Evolutionary conservation across 345 rosid species (phyloP).

Genomic region (Euphorbia lathyris): DNA sequence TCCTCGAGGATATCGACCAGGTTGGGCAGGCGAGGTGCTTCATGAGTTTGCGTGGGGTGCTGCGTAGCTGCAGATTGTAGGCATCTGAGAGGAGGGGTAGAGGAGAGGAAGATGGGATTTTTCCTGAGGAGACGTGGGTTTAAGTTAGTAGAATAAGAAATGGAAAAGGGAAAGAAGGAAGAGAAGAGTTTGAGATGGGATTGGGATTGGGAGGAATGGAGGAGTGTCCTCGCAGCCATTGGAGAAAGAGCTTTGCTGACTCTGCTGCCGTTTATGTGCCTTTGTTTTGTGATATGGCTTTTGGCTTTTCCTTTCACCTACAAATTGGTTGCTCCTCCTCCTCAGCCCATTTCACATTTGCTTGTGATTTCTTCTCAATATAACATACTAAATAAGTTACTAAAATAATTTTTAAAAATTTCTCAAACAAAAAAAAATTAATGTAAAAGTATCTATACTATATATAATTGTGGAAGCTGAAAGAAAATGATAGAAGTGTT

Average conservation of each 20-base stretch:
- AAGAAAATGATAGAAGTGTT: no score
- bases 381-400: no score
- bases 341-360: no score
- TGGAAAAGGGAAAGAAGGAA: constrained; percentile 25
- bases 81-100: constrained; percentile 27
- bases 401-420: no score
- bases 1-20: constrained; percentile 69
- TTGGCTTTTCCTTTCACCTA: neutral
- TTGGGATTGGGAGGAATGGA: constrained; percentile 30
- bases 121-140: constrained; percentile 16
- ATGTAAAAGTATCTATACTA: no score
- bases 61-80: constrained; percentile 27
- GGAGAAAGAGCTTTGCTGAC: neutral
- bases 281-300: neutral
- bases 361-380: no score
- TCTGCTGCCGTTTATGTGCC: neutral
- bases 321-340: no score
- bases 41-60: constrained; percentile 23
- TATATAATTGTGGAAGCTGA: no score
- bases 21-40: constrained; percentile 34
- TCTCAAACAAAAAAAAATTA: no score
- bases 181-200: constrained; percentile 30
- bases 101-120: constrained; percentile 23
- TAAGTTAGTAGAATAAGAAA: constrained; percentile 17
- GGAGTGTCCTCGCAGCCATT: constrained; percentile 36